These are phyloP conservation scores for Akanthomyces dipterigenus DNA, from an alignment of 2,329 filamentous ascomycete genomes.

Conservation along the genomic window DNA sequence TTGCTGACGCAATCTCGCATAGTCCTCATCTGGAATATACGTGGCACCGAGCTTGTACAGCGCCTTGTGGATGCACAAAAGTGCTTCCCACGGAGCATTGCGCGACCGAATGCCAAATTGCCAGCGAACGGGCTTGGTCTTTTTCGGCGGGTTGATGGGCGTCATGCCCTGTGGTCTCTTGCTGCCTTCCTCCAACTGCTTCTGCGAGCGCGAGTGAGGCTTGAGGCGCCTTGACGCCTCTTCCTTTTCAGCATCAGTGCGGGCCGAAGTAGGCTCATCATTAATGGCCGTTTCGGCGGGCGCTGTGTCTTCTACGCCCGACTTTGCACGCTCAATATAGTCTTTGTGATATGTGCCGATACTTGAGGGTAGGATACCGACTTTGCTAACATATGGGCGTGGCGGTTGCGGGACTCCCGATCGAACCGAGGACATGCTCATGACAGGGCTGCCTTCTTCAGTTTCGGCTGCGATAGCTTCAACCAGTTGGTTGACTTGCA, in stretches of 20 bases:
- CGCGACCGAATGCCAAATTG: slow-evolving; percentile 95
- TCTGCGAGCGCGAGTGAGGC: slow-evolving; percentile 69
- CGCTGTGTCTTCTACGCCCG: slow-evolving; percentile 39
- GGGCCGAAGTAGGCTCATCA: slow-evolving; percentile 43
- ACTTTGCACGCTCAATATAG: slow-evolving; percentile 69
- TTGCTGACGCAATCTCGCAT: slow-evolving; percentile 24
- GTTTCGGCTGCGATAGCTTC: slow-evolving; percentile 28
- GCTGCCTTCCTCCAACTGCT: slow-evolving; percentile 59
- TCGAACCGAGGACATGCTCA: slow-evolving; percentile 48
- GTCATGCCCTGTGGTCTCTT: slow-evolving; percentile 57
- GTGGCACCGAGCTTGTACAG: slow-evolving; percentile 80
- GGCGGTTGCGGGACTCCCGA: slow-evolving; percentile 46
- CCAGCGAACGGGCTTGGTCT: slow-evolving; percentile 80
- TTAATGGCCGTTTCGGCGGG: slow-evolving; percentile 36
- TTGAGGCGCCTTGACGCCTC: slow-evolving; percentile 76
- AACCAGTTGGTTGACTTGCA: slow-evolving; percentile 68
- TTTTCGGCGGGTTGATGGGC: slow-evolving; percentile 58
- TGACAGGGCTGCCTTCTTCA: slow-evolving; percentile 41
- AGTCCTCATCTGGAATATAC: slow-evolving; percentile 67
- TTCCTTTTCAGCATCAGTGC: slow-evolving; percentile 69
- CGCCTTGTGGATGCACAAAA: slow-evolving; percentile 92
- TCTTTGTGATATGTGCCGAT: slow-evolving; percentile 86
- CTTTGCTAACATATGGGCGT: slow-evolving; percentile 67
- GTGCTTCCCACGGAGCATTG: slow-evolving; percentile 88
- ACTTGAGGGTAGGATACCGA: slow-evolving; percentile 86